Evolutionary conservation across 2,329 filamentous ascomycete species (phyloP).

Genomic region (Nigrospora sphaerica): DNA sequence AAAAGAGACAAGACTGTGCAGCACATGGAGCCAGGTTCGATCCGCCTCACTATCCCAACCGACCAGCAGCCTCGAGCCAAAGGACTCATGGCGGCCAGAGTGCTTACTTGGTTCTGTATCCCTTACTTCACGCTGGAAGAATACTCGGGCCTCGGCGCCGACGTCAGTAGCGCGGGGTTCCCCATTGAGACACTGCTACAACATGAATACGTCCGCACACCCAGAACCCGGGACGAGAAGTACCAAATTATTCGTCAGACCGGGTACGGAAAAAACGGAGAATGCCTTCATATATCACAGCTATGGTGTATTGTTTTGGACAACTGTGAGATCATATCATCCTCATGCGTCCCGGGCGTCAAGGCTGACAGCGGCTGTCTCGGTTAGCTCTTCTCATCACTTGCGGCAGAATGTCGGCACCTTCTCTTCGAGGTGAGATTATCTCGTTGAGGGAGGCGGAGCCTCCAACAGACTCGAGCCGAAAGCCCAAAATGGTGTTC

Average conservation of each 20-base stretch:
- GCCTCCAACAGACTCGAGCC: slow-evolving; percentile 5
- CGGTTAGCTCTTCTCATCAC: slow-evolving; percentile 13
- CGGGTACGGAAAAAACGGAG: slow-evolving; percentile 4
- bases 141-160: slow-evolving; percentile 4
- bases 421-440: slow-evolving; percentile 4
- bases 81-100: slow-evolving; percentile 3
- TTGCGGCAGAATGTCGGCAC: slow-evolving; percentile 9
- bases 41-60: slow-evolving; percentile 25
- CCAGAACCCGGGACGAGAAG: slow-evolving; percentile 9
- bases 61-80: slow-evolving; percentile 11
- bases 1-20: slow-evolving; percentile 29
- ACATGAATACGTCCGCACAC: slow-evolving; percentile 10
- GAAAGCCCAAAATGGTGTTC: slow-evolving; percentile 7
- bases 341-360: background rate
- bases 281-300: slow-evolving; percentile 15
- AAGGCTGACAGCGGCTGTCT: background rate
- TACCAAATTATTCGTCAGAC: slow-evolving; percentile 12
- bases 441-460: slow-evolving; percentile 7
- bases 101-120: slow-evolving; percentile 33
- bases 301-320: slow-evolving; percentile 18
- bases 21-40: slow-evolving; percentile 31
- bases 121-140: slow-evolving; percentile 39
- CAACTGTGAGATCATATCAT: slow-evolving; percentile 10
- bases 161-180: slow-evolving; percentile 2
- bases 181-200: slow-evolving; percentile 14